A percentile compares a stretch with the other conserved stretches of the same genome.
These are phyloP conservation scores for Blastomyces parvus DNA, from an alignment of 2,329 filamentous ascomycete species.

Conservation along the genomic window DNA sequence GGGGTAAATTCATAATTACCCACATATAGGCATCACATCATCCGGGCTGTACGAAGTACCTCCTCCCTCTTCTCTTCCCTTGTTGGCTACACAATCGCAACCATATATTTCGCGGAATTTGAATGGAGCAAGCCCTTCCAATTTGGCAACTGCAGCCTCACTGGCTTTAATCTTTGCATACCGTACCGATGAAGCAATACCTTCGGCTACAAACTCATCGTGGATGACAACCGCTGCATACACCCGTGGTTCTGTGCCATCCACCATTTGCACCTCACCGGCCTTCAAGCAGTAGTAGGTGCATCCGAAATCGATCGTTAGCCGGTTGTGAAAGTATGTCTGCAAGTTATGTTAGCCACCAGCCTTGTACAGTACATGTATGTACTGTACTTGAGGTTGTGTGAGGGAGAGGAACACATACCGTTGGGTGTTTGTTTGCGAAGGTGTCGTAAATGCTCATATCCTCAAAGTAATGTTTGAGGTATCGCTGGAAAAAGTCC, in stretches of 20 bases:
- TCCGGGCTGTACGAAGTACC: neutral
- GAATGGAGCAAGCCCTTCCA: slow-evolving; percentile 43
- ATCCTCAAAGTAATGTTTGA: slow-evolving; percentile 71
- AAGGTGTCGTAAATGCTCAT: slow-evolving; percentile 83
- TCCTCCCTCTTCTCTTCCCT: slow-evolving; percentile 9
- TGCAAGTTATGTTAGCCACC: slow-evolving; percentile 15
- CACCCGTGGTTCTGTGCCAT: slow-evolving; percentile 43
- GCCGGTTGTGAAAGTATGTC: slow-evolving; percentile 57
- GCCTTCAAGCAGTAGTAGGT: slow-evolving; percentile 43
- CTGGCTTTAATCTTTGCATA: slow-evolving; percentile 59
- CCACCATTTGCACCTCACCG: slow-evolving; percentile 35
- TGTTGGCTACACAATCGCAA: slow-evolving; percentile 50
- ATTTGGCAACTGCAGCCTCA: slow-evolving; percentile 28
- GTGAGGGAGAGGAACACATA: slow-evolving; percentile 22
- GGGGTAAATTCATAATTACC: neutral
- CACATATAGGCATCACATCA: neutral
- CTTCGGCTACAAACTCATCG: slow-evolving; percentile 54
- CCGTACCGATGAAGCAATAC: slow-evolving; percentile 52
- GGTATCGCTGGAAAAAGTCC: slow-evolving; percentile 63
- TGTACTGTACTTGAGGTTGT: neutral
- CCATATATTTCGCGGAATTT: slow-evolving; percentile 53
- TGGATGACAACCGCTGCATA: slow-evolving; percentile 71
- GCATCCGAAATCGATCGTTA: slow-evolving; percentile 60
- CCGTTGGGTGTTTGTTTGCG: slow-evolving; percentile 73
- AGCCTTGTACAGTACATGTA: neutral